Evolutionary conservation across 371 early-diverging fungal genomes (phyloP).

Genomic region (Dichotomocladium elegans): DNA sequence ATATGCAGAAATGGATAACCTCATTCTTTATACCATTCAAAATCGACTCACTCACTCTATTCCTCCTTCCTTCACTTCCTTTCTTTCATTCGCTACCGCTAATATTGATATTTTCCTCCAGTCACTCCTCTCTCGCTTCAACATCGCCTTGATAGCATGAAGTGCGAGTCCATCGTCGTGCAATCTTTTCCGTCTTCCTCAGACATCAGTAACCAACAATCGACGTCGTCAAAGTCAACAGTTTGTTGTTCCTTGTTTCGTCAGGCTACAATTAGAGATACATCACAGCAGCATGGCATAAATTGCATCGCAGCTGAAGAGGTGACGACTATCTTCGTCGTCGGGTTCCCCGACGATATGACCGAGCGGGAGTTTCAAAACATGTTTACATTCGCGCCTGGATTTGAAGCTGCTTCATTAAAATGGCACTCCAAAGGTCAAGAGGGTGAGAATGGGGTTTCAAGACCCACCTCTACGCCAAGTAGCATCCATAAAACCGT

Average conservation of each 20-base stretch:
- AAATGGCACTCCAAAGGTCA: conserved; percentile 72
- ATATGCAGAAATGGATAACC: neutral
- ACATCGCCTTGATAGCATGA: too few species aligned
- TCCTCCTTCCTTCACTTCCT: neutral
- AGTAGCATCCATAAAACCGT: conserved; percentile 78
- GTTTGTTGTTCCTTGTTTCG: neutral
- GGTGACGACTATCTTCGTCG: conserved; percentile 93
- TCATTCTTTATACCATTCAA: neutral
- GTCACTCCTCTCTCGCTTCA: too few species aligned
- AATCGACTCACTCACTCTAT: neutral
- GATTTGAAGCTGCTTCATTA: conserved; percentile 92
- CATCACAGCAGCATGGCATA: neutral
- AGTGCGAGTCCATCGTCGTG: neutral
- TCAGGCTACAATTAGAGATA: neutral
- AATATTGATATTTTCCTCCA: neutral
- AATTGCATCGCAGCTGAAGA: conserved; percentile 34
- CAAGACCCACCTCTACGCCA: conserved; percentile 12
- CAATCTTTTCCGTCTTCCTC: neutral
- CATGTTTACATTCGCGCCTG: conserved; percentile 92
- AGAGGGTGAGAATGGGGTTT: conserved; percentile 34
- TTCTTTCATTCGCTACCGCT: neutral
- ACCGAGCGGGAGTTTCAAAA: conserved; percentile 94
- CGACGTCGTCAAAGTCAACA: neutral
- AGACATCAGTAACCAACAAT: neutral
- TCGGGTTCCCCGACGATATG: conserved; percentile 96